phyloP scores from a whole-genome alignment of 192 early-diverging fungal species.

The Gonapodya sp. region DNA sequence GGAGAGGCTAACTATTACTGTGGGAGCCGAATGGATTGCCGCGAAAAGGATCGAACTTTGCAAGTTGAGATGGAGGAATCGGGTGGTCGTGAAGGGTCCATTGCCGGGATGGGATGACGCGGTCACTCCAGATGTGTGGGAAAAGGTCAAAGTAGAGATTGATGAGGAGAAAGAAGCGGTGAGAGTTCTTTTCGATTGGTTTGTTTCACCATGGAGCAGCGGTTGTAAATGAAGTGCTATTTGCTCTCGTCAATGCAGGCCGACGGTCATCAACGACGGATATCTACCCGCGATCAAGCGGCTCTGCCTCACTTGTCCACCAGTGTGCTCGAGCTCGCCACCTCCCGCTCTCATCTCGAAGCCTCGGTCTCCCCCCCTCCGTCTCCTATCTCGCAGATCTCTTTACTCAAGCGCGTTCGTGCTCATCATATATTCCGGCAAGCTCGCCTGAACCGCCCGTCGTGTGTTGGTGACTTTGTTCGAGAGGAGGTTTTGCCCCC shows the following conservation, averaged over 20 bases:
- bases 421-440: slow-evolving; percentile 33
- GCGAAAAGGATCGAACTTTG: not conserved
- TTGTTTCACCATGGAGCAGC: too few species aligned
- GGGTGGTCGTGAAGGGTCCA: not conserved
- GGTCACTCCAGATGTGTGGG: not conserved
- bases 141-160: not conserved
- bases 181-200: too few species aligned
- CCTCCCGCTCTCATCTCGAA: not conserved
- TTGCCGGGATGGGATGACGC: not conserved
- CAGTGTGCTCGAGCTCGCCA: not conserved
- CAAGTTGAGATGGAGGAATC: not conserved
- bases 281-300: not conserved
- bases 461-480: slow-evolving; percentile 32
- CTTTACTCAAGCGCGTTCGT: slow-evolving; percentile 35
- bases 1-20: not conserved
- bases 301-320: not conserved
- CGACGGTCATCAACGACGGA: not conserved
- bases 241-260: not conserved
- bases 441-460: slow-evolving; percentile 23
- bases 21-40: not conserved
- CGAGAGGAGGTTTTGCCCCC: slow-evolving; percentile 30
- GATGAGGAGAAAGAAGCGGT: not conserved
- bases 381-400: not conserved
- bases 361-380: not conserved
- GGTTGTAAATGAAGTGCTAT: too few species aligned